Evolutionary conservation across 2,329 filamentous ascomycete genomes (phyloP).

Genomic region (Colletotrichum trifolii): DNA sequence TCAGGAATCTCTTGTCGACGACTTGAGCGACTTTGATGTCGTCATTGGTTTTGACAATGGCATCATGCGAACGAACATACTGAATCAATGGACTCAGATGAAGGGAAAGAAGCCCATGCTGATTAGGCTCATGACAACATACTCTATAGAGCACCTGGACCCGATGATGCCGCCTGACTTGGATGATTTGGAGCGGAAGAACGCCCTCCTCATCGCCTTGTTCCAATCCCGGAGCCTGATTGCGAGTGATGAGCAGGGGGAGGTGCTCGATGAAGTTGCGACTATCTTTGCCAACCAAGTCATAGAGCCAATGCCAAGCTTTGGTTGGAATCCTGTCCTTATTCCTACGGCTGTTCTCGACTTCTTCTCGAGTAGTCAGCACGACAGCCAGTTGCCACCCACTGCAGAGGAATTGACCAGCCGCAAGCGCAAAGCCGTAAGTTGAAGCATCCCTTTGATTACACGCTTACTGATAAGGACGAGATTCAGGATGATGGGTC

Average conservation of each 20-base stretch:
- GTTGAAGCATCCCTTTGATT: neutral
- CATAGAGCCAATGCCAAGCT: constrained; percentile 49
- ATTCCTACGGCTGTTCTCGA: constrained; percentile 63
- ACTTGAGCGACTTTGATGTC: constrained; percentile 57
- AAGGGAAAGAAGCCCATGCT: constrained; percentile 53
- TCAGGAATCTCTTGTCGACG: constrained; percentile 47
- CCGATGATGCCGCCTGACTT: constrained; percentile 54
- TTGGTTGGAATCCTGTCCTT: constrained; percentile 59
- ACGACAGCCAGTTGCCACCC: constrained; percentile 31
- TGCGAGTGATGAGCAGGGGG: constrained; percentile 39
- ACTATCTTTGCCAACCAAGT: constrained; percentile 59
- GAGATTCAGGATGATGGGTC: constrained; percentile 18
- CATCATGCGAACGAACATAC: constrained; percentile 51
- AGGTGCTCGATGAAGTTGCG: constrained; percentile 55
- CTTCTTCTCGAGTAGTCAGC: constrained; percentile 54
- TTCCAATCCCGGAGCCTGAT: constrained; percentile 44
- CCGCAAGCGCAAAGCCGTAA: constrained; percentile 34
- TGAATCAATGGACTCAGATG: constrained; percentile 30
- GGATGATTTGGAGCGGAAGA: constrained; percentile 59
- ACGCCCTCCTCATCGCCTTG: constrained; percentile 51
- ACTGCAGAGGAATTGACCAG: constrained; percentile 23
- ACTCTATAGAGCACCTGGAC: constrained; percentile 67
- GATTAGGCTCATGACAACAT: constrained; percentile 60
- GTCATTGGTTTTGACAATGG: constrained; percentile 66
- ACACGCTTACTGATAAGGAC: neutral